These are phyloP conservation scores for Porcisia hertigi DNA, from an alignment of 208 protist species.

Conservation along the genomic window DNA sequence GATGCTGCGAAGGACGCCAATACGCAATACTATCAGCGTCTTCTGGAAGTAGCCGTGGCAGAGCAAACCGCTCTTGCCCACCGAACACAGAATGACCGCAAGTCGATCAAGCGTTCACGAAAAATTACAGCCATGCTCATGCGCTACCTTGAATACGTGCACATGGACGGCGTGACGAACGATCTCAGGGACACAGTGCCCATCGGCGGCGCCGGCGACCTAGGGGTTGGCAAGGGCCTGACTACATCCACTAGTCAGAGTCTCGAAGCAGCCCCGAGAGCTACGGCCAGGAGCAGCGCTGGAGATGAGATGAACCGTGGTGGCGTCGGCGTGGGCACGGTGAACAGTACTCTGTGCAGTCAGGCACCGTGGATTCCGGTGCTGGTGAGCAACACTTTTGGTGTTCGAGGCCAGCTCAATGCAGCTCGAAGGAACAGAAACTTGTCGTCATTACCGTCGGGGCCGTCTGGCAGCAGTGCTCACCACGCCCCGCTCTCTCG, in stretches of 20 bases:
- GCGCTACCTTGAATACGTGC: constrained; percentile 28
- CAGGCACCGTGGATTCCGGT: not conserved
- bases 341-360: not conserved
- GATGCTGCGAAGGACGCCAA: constrained; percentile 20
- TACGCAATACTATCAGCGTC: constrained; percentile 16
- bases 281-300: not conserved
- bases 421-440: not conserved
- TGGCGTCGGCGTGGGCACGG: not conserved
- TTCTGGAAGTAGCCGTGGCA: constrained; percentile 31
- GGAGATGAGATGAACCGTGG: not conserved
- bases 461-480: not conserved
- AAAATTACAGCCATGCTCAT: constrained; percentile 22
- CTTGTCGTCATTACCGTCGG: not conserved
- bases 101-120: constrained; percentile 23
- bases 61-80: constrained; percentile 31
- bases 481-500: not conserved
- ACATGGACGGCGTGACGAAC: not conserved
- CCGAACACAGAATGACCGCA: constrained; percentile 10
- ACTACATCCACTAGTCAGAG: not conserved
- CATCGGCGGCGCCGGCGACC: not conserved
- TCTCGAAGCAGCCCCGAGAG: not conserved
- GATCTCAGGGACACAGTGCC: not conserved
- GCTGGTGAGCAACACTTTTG: not conserved
- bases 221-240: not conserved
- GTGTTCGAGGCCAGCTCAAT: not conserved